Conservation (phyloP, 306 rosid species). For the Elaeagnus macrophylla region DNA sequence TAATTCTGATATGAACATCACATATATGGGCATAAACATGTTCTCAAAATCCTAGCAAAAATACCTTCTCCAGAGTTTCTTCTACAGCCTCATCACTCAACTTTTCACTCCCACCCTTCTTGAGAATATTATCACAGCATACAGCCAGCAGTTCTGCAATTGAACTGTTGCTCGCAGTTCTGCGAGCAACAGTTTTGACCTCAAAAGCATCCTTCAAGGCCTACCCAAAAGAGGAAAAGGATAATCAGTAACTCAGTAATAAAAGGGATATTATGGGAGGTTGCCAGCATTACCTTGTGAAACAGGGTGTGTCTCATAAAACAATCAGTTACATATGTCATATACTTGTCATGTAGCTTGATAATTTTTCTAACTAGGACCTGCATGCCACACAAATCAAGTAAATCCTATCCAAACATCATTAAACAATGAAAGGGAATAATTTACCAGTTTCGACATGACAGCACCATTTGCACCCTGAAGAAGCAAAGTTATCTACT, state of each 20-base stretch:
- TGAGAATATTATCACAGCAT: conserved; percentile 72
- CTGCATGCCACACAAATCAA: conserved; percentile 32
- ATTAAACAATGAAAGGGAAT: not conserved
- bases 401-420: conserved; percentile 2
- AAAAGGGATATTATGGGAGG: not conserved
- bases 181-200: conserved; percentile 59
- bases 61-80: conserved; percentile 81
- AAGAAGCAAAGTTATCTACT: conserved; percentile 15
- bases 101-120: conserved; percentile 80
- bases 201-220: conserved; percentile 80
- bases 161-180: too few relatives aligned
- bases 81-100: conserved; percentile 71
- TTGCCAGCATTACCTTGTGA: conserved; percentile 50
- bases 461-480: conserved; percentile 47
- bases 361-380: conserved; percentile 64
- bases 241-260: not conserved
- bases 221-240: conserved; percentile 27
- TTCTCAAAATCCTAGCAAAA: conserved; percentile 4
- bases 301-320: conserved; percentile 57
- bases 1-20: not conserved
- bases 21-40: not conserved
- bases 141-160: conserved; percentile 72
- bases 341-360: conserved; percentile 71
- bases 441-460: conserved; percentile 54
- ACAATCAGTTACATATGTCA: conserved; percentile 56